Evolutionary conservation across 2,329 filamentous ascomycete genomes (phyloP).

Genomic region (Blumeriella jaapii): DNA sequence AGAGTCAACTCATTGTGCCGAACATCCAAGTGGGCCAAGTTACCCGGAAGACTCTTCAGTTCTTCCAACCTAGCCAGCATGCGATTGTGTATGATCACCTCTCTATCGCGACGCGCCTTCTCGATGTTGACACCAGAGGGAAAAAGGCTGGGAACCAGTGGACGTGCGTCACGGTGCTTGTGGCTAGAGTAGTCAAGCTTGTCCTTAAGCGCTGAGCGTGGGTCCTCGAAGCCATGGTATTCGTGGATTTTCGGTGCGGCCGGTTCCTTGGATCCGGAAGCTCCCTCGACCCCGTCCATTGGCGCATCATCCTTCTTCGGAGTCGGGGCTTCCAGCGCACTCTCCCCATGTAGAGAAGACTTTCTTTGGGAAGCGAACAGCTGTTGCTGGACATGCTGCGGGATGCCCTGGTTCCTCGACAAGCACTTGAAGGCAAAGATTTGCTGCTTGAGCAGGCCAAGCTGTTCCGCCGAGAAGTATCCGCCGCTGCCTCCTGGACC

Average conservation of each 20-base stretch:
- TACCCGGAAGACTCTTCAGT: constrained; percentile 72
- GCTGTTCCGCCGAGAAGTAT: constrained; percentile 68
- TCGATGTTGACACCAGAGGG: constrained; percentile 82
- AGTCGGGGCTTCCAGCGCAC: constrained; percentile 16
- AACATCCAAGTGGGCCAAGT: constrained; percentile 78
- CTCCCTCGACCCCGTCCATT: constrained; percentile 27
- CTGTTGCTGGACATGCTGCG: constrained; percentile 65
- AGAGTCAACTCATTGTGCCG: constrained; percentile 55
- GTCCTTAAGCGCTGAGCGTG: constrained; percentile 39
- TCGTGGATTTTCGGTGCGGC: constrained; percentile 39
- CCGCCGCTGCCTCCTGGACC: constrained; percentile 33
- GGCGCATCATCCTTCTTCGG: constrained; percentile 21
- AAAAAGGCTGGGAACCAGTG: constrained; percentile 77
- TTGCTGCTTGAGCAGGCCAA: constrained; percentile 68
- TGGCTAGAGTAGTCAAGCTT: constrained; percentile 74
- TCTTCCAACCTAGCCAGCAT: constrained; percentile 78
- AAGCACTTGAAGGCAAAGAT: constrained; percentile 87
- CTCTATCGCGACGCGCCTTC: constrained; percentile 73
- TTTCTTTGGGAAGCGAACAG: constrained; percentile 67
- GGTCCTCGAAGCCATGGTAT: constrained; percentile 50
- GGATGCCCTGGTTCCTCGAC: constrained; percentile 76
- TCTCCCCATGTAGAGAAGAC: constrained; percentile 14
- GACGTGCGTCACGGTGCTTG: constrained; percentile 60
- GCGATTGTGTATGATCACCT: constrained; percentile 80
- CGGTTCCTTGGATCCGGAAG: constrained; percentile 26